Conservation (phyloP, 768 basidiomycete genomes). For the Tricholoma flavovirens region DNA sequence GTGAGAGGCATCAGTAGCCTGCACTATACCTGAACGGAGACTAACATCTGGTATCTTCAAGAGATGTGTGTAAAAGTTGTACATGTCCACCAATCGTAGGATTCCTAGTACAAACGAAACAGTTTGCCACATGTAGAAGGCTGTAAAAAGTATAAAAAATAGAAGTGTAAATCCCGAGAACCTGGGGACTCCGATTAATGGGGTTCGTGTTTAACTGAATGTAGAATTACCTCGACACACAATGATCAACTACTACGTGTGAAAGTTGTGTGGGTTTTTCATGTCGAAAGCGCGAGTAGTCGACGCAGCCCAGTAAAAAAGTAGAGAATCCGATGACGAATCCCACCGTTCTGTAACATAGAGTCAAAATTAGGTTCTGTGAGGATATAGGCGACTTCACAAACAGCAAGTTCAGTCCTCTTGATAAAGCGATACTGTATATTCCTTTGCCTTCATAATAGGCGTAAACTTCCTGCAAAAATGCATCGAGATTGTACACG, state of each 20-base stretch:
- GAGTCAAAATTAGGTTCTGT: slow-evolving; percentile 11
- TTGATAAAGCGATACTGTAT: slow-evolving; percentile 86
- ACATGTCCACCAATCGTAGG: slow-evolving; percentile 85
- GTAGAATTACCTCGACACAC: slow-evolving; percentile 69
- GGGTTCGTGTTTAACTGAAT: neutral
- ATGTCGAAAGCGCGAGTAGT: slow-evolving; percentile 75
- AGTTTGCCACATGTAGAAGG: slow-evolving; percentile 88
- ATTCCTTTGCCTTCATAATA: slow-evolving; percentile 98
- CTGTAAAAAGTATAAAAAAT: slow-evolving; percentile 81
- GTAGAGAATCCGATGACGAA: slow-evolving; percentile 99
- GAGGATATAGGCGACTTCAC: slow-evolving; percentile 28
- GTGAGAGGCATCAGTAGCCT: slow-evolving; percentile 3
- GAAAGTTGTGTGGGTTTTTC: slow-evolving; percentile 65
- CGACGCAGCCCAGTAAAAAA: slow-evolving; percentile 91
- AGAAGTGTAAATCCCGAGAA: slow-evolving; percentile 81
- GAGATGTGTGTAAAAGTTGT: slow-evolving; percentile 91
- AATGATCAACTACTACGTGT: slow-evolving; percentile 77
- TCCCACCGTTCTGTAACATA: slow-evolving; percentile 73
- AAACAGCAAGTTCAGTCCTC: slow-evolving; percentile 92
- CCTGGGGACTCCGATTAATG: slow-evolving; percentile 30
- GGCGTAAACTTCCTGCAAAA: slow-evolving; percentile 89
- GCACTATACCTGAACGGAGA: neutral
- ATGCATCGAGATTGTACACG: slow-evolving; percentile 93
- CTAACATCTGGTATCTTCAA: slow-evolving; percentile 90
- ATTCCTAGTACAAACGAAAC: slow-evolving; percentile 71